phyloP scores from a whole-genome alignment of 2,329 filamentous ascomycete genomes.

The Dactylellina haptotyla region DNA sequence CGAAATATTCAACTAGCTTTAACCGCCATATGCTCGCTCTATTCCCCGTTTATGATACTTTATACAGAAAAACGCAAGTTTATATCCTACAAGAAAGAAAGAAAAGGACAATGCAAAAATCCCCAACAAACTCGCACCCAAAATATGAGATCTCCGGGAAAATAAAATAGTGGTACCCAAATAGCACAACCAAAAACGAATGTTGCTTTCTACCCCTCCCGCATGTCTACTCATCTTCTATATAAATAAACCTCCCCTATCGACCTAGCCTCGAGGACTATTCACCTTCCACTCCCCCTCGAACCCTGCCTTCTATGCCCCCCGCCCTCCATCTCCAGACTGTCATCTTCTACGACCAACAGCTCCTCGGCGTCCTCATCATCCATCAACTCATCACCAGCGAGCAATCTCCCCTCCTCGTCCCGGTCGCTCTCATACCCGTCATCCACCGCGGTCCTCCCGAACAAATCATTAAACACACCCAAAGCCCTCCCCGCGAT shows the following conservation, averaged over 20 bases:
- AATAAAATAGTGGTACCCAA: too few species aligned
- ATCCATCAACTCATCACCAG: slow-evolving; percentile 48
- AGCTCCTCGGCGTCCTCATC: slow-evolving; percentile 56
- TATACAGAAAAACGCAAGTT: neutral
- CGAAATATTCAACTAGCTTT: neutral
- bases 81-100: slow-evolving; percentile 5
- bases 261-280: too few species aligned
- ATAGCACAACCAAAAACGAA: neutral
- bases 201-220: neutral
- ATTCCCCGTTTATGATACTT: neutral
- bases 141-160: neutral
- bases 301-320: neutral
- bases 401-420: slow-evolving; percentile 51
- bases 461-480: slow-evolving; percentile 46
- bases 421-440: slow-evolving; percentile 53
- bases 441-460: slow-evolving; percentile 22
- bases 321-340: slow-evolving; percentile 17
- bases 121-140: neutral
- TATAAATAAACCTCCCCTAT: too few species aligned
- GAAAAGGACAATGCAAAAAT: neutral
- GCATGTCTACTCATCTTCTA: slow-evolving; percentile 1
- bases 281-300: neutral
- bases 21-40: neutral
- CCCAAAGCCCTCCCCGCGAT: slow-evolving; percentile 46
- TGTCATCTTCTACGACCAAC: slow-evolving; percentile 53